These are phyloP conservation scores for Pterula multifida DNA, from an alignment of 1,284 basidiomycete genomes.

Conservation along the genomic window DNA sequence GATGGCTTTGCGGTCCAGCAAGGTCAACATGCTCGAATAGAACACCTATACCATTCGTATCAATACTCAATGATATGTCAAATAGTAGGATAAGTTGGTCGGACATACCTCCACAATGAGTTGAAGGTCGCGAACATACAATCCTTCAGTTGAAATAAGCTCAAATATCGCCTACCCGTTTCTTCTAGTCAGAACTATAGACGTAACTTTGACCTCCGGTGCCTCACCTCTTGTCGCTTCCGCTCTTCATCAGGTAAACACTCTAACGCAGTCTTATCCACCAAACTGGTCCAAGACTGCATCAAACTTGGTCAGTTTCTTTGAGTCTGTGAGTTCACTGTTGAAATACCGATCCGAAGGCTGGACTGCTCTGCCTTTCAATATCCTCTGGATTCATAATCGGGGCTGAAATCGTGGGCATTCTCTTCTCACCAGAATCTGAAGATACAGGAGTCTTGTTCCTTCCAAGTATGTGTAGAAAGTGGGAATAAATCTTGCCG, in stretches of 20 bases:
- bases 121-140: slow-evolving; percentile 85
- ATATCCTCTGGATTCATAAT: slow-evolving; percentile 26
- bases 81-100: neutral
- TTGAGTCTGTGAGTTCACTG: slow-evolving; percentile 6
- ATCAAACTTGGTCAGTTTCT: slow-evolving; percentile 2
- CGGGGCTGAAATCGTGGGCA: slow-evolving; percentile 46
- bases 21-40: slow-evolving; percentile 65
- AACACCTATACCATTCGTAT: slow-evolving; percentile 60
- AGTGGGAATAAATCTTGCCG: slow-evolving; percentile 24
- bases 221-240: slow-evolving; percentile 71
- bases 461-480: slow-evolving; percentile 48
- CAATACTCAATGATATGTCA: too few relatives aligned
- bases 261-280: slow-evolving; percentile 71
- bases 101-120: slow-evolving; percentile 69
- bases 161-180: slow-evolving; percentile 70
- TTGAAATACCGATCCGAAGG: slow-evolving; percentile 56
- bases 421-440: slow-evolving; percentile 24
- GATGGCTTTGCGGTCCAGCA: slow-evolving; percentile 70
- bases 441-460: slow-evolving; percentile 30
- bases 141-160: slow-evolving; percentile 77
- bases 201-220: neutral
- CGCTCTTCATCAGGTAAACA: slow-evolving; percentile 70
- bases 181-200: slow-evolving; percentile 1
- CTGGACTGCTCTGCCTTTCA: slow-evolving; percentile 32
- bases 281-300: slow-evolving; percentile 84